phyloP scores from a whole-genome alignment of 495 filamentous ascomycete species.

The Penicillium turbatum region DNA sequence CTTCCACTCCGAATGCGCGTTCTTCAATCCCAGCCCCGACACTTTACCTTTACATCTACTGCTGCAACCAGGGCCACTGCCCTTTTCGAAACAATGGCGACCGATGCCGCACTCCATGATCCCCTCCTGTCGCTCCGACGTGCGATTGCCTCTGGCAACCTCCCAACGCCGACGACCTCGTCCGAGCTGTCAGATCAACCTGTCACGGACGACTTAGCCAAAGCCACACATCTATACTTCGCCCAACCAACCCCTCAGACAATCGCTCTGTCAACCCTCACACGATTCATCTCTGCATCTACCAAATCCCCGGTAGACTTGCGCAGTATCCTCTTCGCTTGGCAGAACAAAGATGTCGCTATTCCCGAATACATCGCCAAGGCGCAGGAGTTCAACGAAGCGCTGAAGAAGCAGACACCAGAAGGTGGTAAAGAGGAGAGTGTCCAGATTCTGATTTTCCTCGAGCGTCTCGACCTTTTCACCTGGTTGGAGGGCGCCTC shows the following conservation, averaged over 20 bases:
- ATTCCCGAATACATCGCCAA: conserved; percentile 87
- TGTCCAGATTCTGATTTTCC: conserved; percentile 82
- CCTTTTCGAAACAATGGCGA: conserved; percentile 21
- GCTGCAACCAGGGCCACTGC: conserved; percentile 15
- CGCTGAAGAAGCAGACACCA: conserved; percentile 56
- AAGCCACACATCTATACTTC: conserved; percentile 82
- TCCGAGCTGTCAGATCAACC: conserved; percentile 48
- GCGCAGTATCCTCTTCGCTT: conserved; percentile 91
- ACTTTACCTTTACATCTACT: conserved; percentile 3
- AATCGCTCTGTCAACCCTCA: conserved; percentile 70
- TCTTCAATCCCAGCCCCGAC: background rate
- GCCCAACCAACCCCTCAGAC: conserved; percentile 54
- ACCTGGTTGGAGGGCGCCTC: conserved; percentile 86
- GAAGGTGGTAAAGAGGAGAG: conserved; percentile 43
- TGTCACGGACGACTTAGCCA: conserved; percentile 56
- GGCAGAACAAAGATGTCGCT: conserved; percentile 81
- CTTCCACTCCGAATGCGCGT: conserved; percentile 9
- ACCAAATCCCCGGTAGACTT: conserved; percentile 70
- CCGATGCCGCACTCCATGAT: conserved; percentile 51
- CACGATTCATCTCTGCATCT: conserved; percentile 71
- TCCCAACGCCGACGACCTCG: conserved; percentile 66
- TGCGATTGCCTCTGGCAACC: conserved; percentile 62
- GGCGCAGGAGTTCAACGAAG: conserved; percentile 74
- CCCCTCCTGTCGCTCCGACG: conserved; percentile 75
- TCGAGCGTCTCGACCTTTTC: conserved; percentile 83